Percentiles rank a stretch among this genome's conserved stretches.
Conservation (phyloP, 768 basidiomycete genomes). For the Imleria badia region DNA sequence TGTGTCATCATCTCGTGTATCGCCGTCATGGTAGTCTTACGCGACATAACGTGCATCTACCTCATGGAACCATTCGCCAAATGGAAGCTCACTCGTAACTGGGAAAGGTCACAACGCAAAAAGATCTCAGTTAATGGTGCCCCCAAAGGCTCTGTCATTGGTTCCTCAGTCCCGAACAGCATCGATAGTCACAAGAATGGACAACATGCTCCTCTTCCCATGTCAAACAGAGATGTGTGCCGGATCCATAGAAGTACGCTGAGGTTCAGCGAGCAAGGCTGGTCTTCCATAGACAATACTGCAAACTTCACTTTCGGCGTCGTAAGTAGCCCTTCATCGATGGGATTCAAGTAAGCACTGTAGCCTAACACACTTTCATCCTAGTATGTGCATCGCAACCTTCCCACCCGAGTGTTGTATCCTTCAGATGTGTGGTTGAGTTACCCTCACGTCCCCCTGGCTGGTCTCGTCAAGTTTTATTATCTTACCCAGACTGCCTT, state of each 20-base stretch:
- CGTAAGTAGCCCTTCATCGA: slow-evolving; percentile 53
- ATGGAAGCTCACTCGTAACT: too few species aligned
- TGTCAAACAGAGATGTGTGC: slow-evolving; percentile 48
- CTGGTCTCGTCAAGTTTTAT: slow-evolving; percentile 79
- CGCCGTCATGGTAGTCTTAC: slow-evolving; percentile 79
- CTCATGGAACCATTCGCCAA: slow-evolving; percentile 81
- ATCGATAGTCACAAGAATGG: slow-evolving; percentile 28
- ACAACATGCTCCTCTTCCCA: slow-evolving; percentile 14
- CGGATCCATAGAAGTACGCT: slow-evolving; percentile 69
- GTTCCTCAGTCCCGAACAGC: slow-evolving; percentile 30
- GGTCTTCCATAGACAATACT: slow-evolving; percentile 81
- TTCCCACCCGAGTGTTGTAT: too few species aligned
- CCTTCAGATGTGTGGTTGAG: slow-evolving; percentile 69
- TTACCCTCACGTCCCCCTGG: slow-evolving; percentile 81
- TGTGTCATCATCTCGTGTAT: slow-evolving; percentile 82
- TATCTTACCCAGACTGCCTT: too few species aligned
- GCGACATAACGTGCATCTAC: slow-evolving; percentile 73
- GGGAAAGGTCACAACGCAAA: slow-evolving; percentile 29
- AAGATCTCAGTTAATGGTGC: slow-evolving; percentile 24
- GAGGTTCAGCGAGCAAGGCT: slow-evolving; percentile 95
- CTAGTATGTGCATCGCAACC: too few species aligned
- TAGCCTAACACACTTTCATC: slow-evolving; percentile 10
- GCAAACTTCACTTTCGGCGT: slow-evolving; percentile 75
- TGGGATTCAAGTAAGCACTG: slow-evolving; percentile 1
- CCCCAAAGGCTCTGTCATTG: slow-evolving; percentile 26